A percentile compares a stretch with the other conserved stretches of the same genome.
Conservation (phyloP, 305 asterid species). For the Fraxinus sp. region DNA sequence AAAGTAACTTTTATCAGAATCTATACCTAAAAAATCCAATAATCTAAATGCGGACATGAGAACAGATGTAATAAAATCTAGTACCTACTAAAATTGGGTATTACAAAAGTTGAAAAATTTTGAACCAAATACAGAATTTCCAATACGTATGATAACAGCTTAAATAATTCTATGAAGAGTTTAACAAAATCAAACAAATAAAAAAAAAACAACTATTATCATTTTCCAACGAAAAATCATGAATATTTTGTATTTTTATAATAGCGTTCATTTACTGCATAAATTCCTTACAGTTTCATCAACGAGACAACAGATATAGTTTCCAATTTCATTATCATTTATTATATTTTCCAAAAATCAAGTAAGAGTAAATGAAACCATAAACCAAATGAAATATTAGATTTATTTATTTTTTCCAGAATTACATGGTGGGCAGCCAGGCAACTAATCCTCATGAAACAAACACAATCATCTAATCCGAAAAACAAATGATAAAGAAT, state of each 20-base stretch:
- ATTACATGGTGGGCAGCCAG: conserved; percentile 15
- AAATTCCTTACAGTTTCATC: background rate
- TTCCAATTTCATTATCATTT: background rate
- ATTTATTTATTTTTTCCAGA: background rate
- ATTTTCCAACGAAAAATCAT: background rate
- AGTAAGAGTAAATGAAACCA: conserved; percentile 3
- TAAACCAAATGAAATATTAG: conserved; percentile 1
- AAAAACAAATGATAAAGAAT: background rate
- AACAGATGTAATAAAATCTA: conserved; percentile 11
- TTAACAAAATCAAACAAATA: conserved; percentile 15
- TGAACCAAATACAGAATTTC: background rate
- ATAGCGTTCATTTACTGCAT: background rate
- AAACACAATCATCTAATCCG: conserved; percentile 17
- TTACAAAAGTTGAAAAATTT: background rate
- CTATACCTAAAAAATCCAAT: conserved; percentile 1
- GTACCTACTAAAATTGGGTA: background rate
- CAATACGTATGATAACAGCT: background rate
- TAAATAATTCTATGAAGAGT: background rate
- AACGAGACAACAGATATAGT: background rate
- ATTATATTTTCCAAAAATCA: background rate
- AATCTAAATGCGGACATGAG: conserved; percentile 5
- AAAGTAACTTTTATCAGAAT: conserved; percentile 13
- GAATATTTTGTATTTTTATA: background rate
- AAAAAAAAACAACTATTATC: background rate
- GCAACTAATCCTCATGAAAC: conserved; percentile 27